Evolutionary conservation across 139 green algal species (phyloP).

Genomic region (Chlorokybus atmophyticus): DNA sequence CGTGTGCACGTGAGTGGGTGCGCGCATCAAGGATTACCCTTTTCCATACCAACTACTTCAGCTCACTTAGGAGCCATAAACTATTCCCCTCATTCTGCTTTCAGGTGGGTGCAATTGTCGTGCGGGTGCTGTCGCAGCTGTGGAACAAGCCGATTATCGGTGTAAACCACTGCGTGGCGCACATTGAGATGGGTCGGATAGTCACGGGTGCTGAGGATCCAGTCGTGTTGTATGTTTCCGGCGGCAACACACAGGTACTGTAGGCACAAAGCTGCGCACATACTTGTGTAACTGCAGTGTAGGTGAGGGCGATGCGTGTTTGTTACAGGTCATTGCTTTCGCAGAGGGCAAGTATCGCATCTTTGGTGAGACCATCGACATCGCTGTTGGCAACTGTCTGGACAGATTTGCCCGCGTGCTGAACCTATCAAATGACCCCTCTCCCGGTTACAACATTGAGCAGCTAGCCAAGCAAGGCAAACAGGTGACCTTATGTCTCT

Average conservation of each 20-base stretch:
- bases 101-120: conserved; percentile 59
- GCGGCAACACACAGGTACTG: conserved; percentile 69
- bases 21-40: neutral
- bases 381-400: conserved; percentile 81
- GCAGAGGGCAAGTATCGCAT: conserved; percentile 66
- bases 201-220: conserved; percentile 70
- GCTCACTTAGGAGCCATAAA: too few relatives aligned
- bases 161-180: conserved; percentile 80
- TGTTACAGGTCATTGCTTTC: conserved; percentile 74
- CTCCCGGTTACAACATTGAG: conserved; percentile 87
- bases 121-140: conserved; percentile 51
- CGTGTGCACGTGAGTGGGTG: too few relatives aligned
- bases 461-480: conserved; percentile 60
- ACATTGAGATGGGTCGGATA: conserved; percentile 85
- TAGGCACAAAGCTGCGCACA: neutral
- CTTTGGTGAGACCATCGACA: conserved; percentile 91
- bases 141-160: conserved; percentile 48
- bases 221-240: conserved; percentile 81
- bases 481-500: conserved; percentile 33
- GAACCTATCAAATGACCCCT: conserved; percentile 36
- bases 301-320: too few relatives aligned
- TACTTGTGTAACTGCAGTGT: neutral
- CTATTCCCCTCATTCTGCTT: conserved; percentile 52
- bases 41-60: neutral
- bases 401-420: conserved; percentile 74